Percentiles rank a stretch among this genome's conserved stretches.
Conservation (phyloP, 805 yeast species). For the Lipomyces yamanashiensis region DNA sequence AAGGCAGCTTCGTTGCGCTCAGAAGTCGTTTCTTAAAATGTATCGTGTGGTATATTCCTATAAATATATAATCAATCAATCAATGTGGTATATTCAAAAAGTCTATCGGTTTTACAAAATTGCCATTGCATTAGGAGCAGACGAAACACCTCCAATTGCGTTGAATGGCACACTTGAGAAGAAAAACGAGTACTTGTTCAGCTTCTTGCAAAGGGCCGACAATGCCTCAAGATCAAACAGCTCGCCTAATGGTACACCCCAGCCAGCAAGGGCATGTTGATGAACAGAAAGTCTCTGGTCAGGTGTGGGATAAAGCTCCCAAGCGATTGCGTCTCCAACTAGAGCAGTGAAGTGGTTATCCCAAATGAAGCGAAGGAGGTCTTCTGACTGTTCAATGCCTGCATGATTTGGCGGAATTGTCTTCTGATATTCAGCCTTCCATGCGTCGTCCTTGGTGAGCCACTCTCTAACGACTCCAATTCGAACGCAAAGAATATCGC, state of each 20-base stretch:
- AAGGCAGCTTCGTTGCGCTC: too few species aligned
- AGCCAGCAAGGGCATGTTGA: conserved; percentile 39
- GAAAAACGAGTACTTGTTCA: conserved; percentile 42
- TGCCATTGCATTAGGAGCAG: conserved; percentile 54
- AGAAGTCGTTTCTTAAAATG: neutral
- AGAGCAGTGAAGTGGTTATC: conserved; percentile 42
- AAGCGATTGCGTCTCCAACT: conserved; percentile 41
- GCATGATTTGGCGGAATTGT: conserved; percentile 23
- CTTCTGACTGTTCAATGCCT: conserved; percentile 41
- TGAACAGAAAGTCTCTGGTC: conserved; percentile 38
- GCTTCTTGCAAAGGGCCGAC: conserved; percentile 39
- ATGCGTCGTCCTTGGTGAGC: conserved; percentile 29
- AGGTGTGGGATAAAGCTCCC: conserved; percentile 39
- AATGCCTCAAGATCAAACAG: conserved; percentile 44
- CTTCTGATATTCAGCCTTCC: conserved; percentile 34
- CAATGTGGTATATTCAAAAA: neutral
- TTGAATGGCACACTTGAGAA: conserved; percentile 44
- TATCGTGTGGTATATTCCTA: neutral
- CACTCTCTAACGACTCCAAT: conserved; percentile 42
- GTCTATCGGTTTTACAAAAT: conserved; percentile 27
- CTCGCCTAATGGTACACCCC: conserved; percentile 48
- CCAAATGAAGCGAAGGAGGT: conserved; percentile 40
- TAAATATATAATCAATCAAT: too few species aligned
- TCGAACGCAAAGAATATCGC: conserved; percentile 41
- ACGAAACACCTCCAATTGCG: conserved; percentile 45